Conservation (phyloP, 805 yeast genomes). For the Candida cerambycidarum region DNA sequence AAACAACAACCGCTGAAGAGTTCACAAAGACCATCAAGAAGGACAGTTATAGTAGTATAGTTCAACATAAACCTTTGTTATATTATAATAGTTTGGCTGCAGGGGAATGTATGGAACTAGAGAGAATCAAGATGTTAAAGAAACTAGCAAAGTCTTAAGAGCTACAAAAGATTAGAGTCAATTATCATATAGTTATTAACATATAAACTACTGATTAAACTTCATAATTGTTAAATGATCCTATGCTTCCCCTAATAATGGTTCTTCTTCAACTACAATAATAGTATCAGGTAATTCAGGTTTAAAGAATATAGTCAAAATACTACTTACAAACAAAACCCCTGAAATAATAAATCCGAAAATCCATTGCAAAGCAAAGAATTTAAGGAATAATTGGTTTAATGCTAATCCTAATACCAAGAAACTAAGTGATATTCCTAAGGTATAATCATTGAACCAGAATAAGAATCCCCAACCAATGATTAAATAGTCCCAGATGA, state of each 20-base stretch:
- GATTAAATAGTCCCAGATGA: slow-evolving; percentile 75
- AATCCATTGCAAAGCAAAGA: slow-evolving; percentile 82
- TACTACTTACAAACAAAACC: slow-evolving; percentile 50
- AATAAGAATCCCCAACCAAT: slow-evolving; percentile 60
- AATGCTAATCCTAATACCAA: slow-evolving; percentile 66
- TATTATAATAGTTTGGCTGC: slow-evolving; percentile 54
- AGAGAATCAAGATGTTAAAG: slow-evolving; percentile 32
- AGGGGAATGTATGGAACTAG: slow-evolving; percentile 37
- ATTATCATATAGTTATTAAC: background rate
- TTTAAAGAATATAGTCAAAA: slow-evolving; percentile 39
- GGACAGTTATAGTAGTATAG: slow-evolving; percentile 62
- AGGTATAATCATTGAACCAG: slow-evolving; percentile 66
- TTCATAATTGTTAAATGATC: too few species aligned
- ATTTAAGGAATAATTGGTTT: slow-evolving; percentile 66
- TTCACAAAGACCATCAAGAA: slow-evolving; percentile 67
- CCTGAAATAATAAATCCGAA: slow-evolving; percentile 72
- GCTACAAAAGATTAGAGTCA: background rate
- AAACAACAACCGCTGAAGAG: slow-evolving; percentile 66
- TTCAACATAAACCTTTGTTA: slow-evolving; percentile 57
- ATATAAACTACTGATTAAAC: background rate
- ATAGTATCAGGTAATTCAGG: slow-evolving; percentile 14
- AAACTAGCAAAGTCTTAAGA: slow-evolving; percentile 29
- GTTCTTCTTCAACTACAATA: slow-evolving; percentile 14
- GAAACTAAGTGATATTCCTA: slow-evolving; percentile 59
- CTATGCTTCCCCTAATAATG: slow-evolving; percentile 4